These are phyloP conservation scores for Tylopilus felleus DNA, from an alignment of 768 basidiomycete species.

Conservation along the genomic window DNA sequence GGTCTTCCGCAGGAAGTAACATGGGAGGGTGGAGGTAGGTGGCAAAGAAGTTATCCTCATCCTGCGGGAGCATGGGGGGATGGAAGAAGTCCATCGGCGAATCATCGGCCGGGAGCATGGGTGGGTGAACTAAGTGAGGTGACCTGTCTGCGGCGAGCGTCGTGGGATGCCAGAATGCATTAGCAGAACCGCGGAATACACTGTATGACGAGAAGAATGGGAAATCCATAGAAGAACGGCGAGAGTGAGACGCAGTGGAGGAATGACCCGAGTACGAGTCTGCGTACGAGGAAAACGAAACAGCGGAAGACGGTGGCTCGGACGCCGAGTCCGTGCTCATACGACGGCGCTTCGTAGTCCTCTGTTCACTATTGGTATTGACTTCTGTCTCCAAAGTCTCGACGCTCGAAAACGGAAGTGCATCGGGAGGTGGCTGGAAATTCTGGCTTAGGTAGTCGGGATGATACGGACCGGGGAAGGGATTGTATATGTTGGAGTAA, in stretches of 20 bases:
- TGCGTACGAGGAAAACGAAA: conserved; percentile 58
- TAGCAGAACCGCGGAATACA: conserved; percentile 53
- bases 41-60: conserved; percentile 60
- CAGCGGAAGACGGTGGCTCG: conserved; percentile 57
- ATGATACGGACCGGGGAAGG: conserved; percentile 71
- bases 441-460: conserved; percentile 65
- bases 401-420: conserved; percentile 50
- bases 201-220: conserved; percentile 57
- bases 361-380: conserved; percentile 21
- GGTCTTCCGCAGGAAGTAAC: conserved; percentile 42
- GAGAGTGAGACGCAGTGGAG: conserved; percentile 55
- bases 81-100: conserved; percentile 74
- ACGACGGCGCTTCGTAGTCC: conserved; percentile 63
- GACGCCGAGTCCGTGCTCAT: conserved; percentile 61
- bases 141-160: conserved; percentile 62
- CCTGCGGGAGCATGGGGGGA: conserved; percentile 55
- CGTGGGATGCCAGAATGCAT: conserved; percentile 74
- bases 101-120: conserved; percentile 63
- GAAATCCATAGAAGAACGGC: conserved; percentile 61
- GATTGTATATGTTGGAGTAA: conserved; percentile 37
- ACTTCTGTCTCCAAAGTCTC: conserved; percentile 47
- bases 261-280: conserved; percentile 61
- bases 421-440: conserved; percentile 43
- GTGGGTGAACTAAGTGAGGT: conserved; percentile 61
- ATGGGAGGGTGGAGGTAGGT: conserved; percentile 56